Evolutionary conservation across 352 stramenopile species (phyloP), one percentile per base, ranked within the genome.

Genomic region (Globisporangium nunn): DNA sequence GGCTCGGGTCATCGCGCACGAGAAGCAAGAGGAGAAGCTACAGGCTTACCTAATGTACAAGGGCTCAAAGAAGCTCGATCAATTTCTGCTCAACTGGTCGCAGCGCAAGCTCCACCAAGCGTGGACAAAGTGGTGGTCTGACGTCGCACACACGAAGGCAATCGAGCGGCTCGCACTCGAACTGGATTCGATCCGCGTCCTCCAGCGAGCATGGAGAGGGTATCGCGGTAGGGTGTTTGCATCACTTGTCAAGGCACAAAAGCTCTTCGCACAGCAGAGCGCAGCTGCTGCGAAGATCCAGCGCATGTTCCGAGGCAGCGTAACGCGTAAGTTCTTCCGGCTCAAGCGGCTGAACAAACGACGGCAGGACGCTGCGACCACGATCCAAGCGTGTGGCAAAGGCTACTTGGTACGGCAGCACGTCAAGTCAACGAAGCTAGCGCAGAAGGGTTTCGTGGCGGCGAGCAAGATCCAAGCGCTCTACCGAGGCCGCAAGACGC

Each of bases 11-110:
- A 63, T 88, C 15, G 70, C 62, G 39, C 71, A 60, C 31, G 75
- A 88, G 39, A 90, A 85, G 53, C 79, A 90, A 44, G 75, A 89
- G 37, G 81, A 91, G 41, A 88, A 88, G 48, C 64, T 84, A 11
- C 70, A 86, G 30, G 75, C 71, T 2, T 87, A 91, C 28, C 63
- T 91, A 18, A 71, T 90, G 41, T 91, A 89, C 68, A 89, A 88
- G 52, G 83, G 83, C 18, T 82, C 72, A 47, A 87, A 88, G 56
- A 86, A 86, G 50, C 72, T 93, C 14, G 79, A 91, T 45, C 52
- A 62, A 6, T 90, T 91, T 49, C 51, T 91, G 28, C 60, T 72
- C 30, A 88, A 88, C 50, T 90, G 78, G 78, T 77, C 72, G 0
- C 75, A 87, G 45, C 78, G 83, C 47, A 84, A 86, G 47, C 51